phyloP scores from a whole-genome alignment of 306 rosid species.

The peach (Prunus persica) region DNA sequence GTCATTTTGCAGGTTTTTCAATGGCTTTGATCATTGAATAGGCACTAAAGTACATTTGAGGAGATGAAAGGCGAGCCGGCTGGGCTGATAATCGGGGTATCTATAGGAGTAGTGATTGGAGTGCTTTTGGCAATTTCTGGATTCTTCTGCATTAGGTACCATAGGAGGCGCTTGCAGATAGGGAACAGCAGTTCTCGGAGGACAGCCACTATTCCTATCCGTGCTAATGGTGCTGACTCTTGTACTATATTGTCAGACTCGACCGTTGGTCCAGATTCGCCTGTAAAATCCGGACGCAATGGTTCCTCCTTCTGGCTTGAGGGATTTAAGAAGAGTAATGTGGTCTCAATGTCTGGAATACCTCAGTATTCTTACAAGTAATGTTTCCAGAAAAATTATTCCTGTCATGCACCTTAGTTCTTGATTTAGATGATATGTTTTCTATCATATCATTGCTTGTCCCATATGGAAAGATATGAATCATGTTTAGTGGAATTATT shows the following conservation, averaged over 20 bases:
- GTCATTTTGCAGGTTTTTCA: constrained; percentile 40
- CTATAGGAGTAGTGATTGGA: constrained; percentile 93
- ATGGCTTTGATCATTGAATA: constrained; percentile 52
- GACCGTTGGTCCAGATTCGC: constrained; percentile 91
- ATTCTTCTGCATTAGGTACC: constrained; percentile 75
- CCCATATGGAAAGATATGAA: background rate
- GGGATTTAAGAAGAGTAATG: constrained; percentile 70
- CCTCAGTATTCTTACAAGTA: constrained; percentile 94
- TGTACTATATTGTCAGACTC: constrained; percentile 79
- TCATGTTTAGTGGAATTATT: background rate
- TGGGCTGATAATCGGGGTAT: constrained; percentile 88
- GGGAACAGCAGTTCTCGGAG: constrained; percentile 95
- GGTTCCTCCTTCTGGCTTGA: constrained; percentile 73
- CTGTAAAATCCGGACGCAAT: constrained; percentile 66
- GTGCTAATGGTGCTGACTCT: constrained; percentile 84
- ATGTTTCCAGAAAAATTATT: constrained; percentile 24
- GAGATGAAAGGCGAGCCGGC: constrained; percentile 83
- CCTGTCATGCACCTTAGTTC: background rate
- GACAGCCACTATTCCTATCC: constrained; percentile 81
- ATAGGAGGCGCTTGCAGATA: constrained; percentile 79
- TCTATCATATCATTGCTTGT: background rate
- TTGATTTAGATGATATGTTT: constrained; percentile 13
- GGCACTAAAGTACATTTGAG: constrained; percentile 26
- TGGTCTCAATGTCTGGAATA: constrained; percentile 88
- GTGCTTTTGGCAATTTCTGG: constrained; percentile 75